A percentile compares a stretch with the other conserved stretches of the same genome.
Evolutionary conservation across 495 filamentous ascomycete species (phyloP).

Genomic region (Viridothelium virens): DNA sequence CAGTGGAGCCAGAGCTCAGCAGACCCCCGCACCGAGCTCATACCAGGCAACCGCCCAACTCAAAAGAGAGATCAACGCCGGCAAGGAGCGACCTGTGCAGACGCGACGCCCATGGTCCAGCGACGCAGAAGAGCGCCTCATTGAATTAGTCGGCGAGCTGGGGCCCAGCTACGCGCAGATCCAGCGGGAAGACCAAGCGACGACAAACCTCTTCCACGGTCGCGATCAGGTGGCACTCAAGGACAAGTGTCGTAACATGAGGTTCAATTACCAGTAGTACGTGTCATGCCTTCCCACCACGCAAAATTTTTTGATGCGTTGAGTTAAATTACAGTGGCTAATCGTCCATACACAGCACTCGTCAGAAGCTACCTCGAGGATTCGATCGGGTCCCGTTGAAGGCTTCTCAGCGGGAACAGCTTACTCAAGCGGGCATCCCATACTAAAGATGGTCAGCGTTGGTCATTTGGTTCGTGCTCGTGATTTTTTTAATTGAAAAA

Average conservation of each 20-base stretch:
- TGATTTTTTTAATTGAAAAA: too few species aligned
- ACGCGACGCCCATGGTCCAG: constrained; percentile 42
- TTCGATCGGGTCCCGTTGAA: not conserved
- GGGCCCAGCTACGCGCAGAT: constrained; percentile 50
- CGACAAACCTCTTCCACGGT: constrained; percentile 34
- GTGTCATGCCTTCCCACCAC: constrained; percentile 19
- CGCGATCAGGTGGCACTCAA: constrained; percentile 57
- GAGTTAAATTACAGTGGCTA: not conserved
- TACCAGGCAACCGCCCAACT: constrained; percentile 23
- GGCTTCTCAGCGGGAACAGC: not conserved
- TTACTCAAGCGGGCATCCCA: not conserved
- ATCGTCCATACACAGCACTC: not conserved
- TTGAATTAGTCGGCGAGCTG: constrained; percentile 42
- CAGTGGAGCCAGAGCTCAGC: not conserved
- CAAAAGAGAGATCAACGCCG: constrained; percentile 18
- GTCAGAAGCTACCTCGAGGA: not conserved
- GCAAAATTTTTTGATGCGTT: not conserved
- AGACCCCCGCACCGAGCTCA: constrained; percentile 22
- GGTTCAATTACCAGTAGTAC: constrained; percentile 52
- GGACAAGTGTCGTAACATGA: constrained; percentile 60
- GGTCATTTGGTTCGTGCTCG: not conserved
- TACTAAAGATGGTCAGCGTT: not conserved
- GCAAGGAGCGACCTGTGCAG: constrained; percentile 31
- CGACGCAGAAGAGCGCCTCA: constrained; percentile 43
- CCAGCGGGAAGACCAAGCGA: constrained; percentile 30